Evolutionary conservation across 768 basidiomycete species (phyloP).

Genomic region (Paxillus ammoniavirescens): DNA sequence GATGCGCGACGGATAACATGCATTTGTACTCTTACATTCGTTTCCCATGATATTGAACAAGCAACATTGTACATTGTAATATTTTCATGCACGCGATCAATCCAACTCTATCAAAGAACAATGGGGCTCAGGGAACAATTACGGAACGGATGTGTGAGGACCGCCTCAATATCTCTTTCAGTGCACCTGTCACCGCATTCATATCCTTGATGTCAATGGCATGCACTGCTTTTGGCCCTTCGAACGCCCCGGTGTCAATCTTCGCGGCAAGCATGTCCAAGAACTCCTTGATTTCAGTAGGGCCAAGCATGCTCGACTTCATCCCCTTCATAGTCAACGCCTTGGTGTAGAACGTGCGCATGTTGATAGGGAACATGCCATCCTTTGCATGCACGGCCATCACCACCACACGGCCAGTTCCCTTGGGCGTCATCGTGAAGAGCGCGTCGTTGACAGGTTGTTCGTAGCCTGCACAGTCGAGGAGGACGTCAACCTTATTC

Average conservation of each 20-base stretch:
- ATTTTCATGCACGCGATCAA: neutral
- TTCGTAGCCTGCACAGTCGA: constrained; percentile 35
- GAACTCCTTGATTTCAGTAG: constrained; percentile 25
- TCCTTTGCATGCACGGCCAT: constrained; percentile 36
- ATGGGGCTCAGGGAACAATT: constrained; percentile 18
- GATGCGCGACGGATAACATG: neutral
- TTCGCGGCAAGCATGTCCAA: constrained; percentile 29
- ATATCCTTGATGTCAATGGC: constrained; percentile 21
- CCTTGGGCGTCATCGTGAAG: constrained; percentile 30
- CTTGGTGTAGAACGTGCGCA: constrained; percentile 33
- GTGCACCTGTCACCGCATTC: constrained; percentile 15
- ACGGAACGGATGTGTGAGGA: constrained; percentile 29
- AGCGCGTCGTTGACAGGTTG: constrained; percentile 33
- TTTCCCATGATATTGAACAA: too few relatives aligned
- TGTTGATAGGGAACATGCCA: constrained; percentile 27
- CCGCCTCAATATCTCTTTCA: constrained; percentile 25
- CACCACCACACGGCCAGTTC: constrained; percentile 33
- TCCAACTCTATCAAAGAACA: neutral
- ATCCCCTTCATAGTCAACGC: constrained; percentile 31
- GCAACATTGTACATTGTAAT: too few relatives aligned
- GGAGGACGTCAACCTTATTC: constrained; percentile 33
- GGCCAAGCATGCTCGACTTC: constrained; percentile 24
- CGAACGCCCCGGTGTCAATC: constrained; percentile 27
- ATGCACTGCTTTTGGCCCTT: constrained; percentile 27
- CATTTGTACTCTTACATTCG: neutral